A percentile compares a stretch with the other conserved stretches of the same genome.
phyloP scores from a whole-genome alignment of 106 monocot genomes.

The Agapanthus africanus region DNA sequence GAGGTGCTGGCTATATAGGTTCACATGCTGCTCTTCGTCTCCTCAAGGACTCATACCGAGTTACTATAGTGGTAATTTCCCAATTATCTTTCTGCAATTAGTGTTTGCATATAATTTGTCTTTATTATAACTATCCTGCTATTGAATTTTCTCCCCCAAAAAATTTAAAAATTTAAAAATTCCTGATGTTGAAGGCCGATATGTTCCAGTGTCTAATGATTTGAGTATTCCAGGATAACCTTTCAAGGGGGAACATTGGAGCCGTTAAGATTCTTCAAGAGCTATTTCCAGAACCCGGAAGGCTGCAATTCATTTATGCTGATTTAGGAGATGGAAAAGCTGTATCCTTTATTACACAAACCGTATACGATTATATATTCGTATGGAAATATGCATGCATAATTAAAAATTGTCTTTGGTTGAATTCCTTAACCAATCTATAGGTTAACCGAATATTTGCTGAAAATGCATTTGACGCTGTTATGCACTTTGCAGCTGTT shows the following conservation, averaged over 20 bases:
- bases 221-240: constrained; percentile 53
- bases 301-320: constrained; percentile 69
- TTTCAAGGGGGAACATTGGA: constrained; percentile 76
- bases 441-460: constrained; percentile 64
- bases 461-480: constrained; percentile 81
- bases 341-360: constrained; percentile 35
- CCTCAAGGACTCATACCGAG: constrained; percentile 59
- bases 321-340: constrained; percentile 66
- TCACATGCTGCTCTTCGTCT: constrained; percentile 74
- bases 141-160: background rate
- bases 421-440: constrained; percentile 18
- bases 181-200: no score
- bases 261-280: constrained; percentile 58
- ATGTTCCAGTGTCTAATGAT: background rate
- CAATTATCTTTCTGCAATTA: background rate
- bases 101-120: background rate
- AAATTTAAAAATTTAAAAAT: no score
- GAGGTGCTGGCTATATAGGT: constrained; percentile 74
- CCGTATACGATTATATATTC: background rate
- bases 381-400: background rate
- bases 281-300: constrained; percentile 67
- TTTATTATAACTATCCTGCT: background rate
- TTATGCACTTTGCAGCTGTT: constrained; percentile 91
- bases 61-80: constrained; percentile 63
- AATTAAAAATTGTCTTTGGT: background rate